phyloP scores from a whole-genome alignment of 2,329 filamentous ascomycete species.

The Stemphylium vesicarium region DNA sequence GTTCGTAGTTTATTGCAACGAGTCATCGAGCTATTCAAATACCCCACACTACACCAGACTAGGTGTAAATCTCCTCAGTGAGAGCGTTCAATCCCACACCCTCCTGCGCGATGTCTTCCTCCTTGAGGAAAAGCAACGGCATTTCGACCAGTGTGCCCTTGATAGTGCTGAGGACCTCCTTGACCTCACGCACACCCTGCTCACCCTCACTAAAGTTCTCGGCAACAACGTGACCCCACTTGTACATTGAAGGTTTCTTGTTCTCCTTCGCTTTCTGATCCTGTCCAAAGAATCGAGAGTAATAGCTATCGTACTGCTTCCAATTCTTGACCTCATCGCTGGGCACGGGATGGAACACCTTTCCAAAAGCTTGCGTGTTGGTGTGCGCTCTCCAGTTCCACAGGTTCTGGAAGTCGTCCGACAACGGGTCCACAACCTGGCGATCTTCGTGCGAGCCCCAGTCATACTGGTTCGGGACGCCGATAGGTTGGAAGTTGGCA shows the following conservation, averaged over 20 bases:
- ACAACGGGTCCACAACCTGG: constrained; percentile 76
- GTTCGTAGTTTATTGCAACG: background rate
- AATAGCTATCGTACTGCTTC: constrained; percentile 77
- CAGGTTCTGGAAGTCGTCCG: constrained; percentile 69
- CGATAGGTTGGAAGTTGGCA: constrained; percentile 64
- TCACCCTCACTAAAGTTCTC: constrained; percentile 55
- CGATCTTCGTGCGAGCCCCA: constrained; percentile 55
- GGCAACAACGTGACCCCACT: constrained; percentile 83
- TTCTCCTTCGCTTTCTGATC: constrained; percentile 51
- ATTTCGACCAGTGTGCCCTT: constrained; percentile 76
- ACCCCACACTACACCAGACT: background rate
- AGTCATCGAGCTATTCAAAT: background rate
- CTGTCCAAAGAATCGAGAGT: constrained; percentile 66
- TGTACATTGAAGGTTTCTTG: constrained; percentile 65
- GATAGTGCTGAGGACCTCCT: constrained; percentile 74
- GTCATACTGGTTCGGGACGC: constrained; percentile 61
- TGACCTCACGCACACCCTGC: constrained; percentile 55
- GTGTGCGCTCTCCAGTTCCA: constrained; percentile 75
- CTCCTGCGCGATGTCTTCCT: constrained; percentile 84
- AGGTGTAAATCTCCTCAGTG: constrained; percentile 58
- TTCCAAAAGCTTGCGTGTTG: constrained; percentile 82
- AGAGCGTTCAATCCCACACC: constrained; percentile 66
- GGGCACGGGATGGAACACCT: constrained; percentile 81
- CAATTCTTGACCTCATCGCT: constrained; percentile 72
- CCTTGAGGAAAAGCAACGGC: constrained; percentile 85